A percentile compares a stretch with the other conserved stretches of the same genome.
These are phyloP conservation scores for Blastomyces gilchristii DNA, from an alignment of 2,329 filamentous ascomycete genomes.

Conservation along the genomic window DNA sequence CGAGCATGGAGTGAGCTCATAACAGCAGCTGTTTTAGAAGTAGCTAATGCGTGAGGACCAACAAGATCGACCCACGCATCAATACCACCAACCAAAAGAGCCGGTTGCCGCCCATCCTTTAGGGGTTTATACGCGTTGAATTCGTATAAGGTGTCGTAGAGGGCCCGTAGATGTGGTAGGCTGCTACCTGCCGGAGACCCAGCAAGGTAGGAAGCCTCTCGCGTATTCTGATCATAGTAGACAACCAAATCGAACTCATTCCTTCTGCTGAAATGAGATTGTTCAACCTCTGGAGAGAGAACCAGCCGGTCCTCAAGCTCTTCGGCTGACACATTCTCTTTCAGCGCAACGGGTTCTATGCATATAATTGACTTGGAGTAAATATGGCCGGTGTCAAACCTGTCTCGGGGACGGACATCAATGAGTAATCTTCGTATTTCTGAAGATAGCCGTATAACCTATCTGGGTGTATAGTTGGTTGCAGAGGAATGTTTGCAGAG, in stretches of 20 bases:
- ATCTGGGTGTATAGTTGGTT: constrained; percentile 54
- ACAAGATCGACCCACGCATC: constrained; percentile 80
- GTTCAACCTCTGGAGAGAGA: constrained; percentile 49
- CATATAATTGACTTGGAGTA: constrained; percentile 76
- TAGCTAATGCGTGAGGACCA: constrained; percentile 54
- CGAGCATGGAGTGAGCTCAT: constrained; percentile 37
- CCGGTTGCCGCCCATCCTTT: constrained; percentile 54
- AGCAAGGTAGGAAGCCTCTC: constrained; percentile 47
- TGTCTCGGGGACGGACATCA: constrained; percentile 68
- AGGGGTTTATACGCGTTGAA: constrained; percentile 73
- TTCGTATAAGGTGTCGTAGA: constrained; percentile 70
- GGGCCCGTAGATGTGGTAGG: constrained; percentile 52
- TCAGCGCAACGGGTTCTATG: constrained; percentile 69
- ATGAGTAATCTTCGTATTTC: constrained; percentile 60
- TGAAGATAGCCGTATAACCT: constrained; percentile 61
- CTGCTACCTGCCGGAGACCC: constrained; percentile 37
- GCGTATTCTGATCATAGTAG: constrained; percentile 69
- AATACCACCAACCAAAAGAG: constrained; percentile 70
- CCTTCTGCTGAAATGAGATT: constrained; percentile 58
- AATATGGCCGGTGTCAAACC: constrained; percentile 84
- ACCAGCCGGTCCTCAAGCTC: constrained; percentile 45
- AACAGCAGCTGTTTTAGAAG: constrained; percentile 45
- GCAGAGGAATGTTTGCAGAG: constrained; percentile 44
- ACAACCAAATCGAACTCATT: constrained; percentile 78
- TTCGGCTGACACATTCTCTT: constrained; percentile 56